Conservation (phyloP, 495 filamentous ascomycete genomes). For the Talaromyces wortmannii region DNA sequence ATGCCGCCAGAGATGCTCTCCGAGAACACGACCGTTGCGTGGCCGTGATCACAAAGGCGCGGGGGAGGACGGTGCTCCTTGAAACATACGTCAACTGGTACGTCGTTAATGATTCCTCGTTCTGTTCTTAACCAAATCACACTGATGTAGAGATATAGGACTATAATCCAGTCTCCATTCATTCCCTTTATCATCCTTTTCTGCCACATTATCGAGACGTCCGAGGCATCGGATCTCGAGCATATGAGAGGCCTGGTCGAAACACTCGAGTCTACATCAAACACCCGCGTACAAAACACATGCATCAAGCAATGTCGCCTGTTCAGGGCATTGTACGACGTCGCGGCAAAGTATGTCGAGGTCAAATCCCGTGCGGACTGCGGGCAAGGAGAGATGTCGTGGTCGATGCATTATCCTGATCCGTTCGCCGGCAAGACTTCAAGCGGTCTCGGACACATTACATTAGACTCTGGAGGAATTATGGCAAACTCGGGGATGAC, state of each 20-base stretch:
- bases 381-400: background rate
- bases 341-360: constrained; percentile 8
- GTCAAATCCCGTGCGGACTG: constrained; percentile 5
- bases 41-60: constrained; percentile 1
- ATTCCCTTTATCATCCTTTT: constrained; percentile 14
- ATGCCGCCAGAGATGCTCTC: constrained; percentile 7
- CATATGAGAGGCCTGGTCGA: constrained; percentile 7
- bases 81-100: constrained; percentile 9
- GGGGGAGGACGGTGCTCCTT: background rate
- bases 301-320: constrained; percentile 4
- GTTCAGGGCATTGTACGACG: constrained; percentile 10
- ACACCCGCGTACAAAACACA: background rate
- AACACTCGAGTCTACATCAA: constrained; percentile 4
- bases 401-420: background rate
- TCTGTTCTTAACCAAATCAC: background rate
- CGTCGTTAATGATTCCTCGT: background rate
- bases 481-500: background rate
- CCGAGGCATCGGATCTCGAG: constrained; percentile 5
- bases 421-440: background rate
- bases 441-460: background rate
- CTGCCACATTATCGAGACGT: constrained; percentile 14
- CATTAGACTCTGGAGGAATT: background rate
- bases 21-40: constrained; percentile 7
- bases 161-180: constrained; percentile 8
- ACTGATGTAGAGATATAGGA: constrained; percentile 1